These are phyloP conservation scores for Colletotrichum noveboracense DNA, from an alignment of 2,329 filamentous ascomycete genomes.

Conservation along the genomic window DNA sequence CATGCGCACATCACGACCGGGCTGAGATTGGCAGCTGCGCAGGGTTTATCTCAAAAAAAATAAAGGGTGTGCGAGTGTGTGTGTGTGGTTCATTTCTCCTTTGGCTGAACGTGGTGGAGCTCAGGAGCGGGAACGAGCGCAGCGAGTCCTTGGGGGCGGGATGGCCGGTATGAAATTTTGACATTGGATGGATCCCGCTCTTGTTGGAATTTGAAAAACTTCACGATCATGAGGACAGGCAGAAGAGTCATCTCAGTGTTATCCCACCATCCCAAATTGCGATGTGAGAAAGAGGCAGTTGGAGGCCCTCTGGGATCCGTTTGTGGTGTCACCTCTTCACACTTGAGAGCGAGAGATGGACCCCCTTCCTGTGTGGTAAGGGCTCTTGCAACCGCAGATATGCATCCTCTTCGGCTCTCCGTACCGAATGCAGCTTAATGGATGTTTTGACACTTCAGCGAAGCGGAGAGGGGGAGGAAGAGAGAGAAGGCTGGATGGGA, in stretches of 20 bases:
- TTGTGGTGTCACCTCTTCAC: background rate
- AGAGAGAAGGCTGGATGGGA: background rate
- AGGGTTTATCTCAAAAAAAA: background rate
- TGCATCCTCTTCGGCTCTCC: conserved; percentile 1
- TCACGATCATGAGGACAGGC: background rate
- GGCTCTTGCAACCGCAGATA: background rate
- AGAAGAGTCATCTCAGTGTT: background rate
- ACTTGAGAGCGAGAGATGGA: background rate
- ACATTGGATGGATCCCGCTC: background rate
- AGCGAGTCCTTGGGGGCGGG: background rate
- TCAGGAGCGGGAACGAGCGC: background rate
- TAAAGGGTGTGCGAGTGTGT: background rate
- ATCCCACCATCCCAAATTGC: background rate
- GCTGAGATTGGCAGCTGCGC: background rate
- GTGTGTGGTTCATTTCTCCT: background rate
- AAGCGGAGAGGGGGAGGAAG: background rate
- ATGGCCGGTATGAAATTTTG: background rate
- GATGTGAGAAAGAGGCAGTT: background rate
- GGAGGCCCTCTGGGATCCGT: background rate
- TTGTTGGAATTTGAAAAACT: background rate
- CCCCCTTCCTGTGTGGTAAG: background rate
- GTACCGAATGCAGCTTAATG: conserved; percentile 18
- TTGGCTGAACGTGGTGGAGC: background rate
- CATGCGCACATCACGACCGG: conserved; percentile 4
- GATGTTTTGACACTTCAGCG: background rate